These are phyloP conservation scores for Teratosphaeria pseudoeucalypti DNA, from an alignment of 2,329 filamentous ascomycete species.

Conservation along the genomic window DNA sequence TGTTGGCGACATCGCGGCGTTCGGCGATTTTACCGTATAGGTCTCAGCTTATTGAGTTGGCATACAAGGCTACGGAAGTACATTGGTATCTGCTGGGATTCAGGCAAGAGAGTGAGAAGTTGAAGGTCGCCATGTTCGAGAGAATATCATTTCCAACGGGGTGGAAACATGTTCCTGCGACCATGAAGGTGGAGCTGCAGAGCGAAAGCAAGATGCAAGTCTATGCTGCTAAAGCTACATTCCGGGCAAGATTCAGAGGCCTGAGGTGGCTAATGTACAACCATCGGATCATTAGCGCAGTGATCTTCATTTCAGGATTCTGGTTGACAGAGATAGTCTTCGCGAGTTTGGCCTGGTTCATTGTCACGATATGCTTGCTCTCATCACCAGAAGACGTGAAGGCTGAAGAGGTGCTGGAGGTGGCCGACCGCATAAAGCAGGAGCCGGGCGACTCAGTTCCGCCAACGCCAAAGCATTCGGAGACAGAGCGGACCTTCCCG, in stretches of 20 bases:
- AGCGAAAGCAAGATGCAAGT: slow-evolving; percentile 61
- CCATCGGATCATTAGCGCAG: slow-evolving; percentile 59
- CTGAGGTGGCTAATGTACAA: slow-evolving; percentile 80
- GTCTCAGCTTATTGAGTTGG: slow-evolving; percentile 56
- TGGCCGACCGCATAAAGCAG: slow-evolving; percentile 13
- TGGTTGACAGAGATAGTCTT: slow-evolving; percentile 66
- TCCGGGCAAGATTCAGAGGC: slow-evolving; percentile 67
- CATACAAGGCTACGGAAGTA: slow-evolving; percentile 52
- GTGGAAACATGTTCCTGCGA: slow-evolving; percentile 42
- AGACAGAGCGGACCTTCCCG: slow-evolving; percentile 40
- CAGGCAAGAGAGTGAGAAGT: slow-evolving; percentile 50
- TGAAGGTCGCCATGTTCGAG: slow-evolving; percentile 66
- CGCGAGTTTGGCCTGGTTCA: slow-evolving; percentile 54
- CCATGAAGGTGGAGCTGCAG: slow-evolving; percentile 56
- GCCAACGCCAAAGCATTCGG: slow-evolving; percentile 26
- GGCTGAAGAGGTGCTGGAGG: slow-evolving; percentile 8
- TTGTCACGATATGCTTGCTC: slow-evolving; percentile 33
- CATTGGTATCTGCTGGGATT: slow-evolving; percentile 61
- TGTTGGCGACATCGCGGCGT: slow-evolving; percentile 48
- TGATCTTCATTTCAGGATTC: slow-evolving; percentile 59
- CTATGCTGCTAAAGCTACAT: slow-evolving; percentile 57
- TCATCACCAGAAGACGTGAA: slow-evolving; percentile 5
- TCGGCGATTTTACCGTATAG: slow-evolving; percentile 72
- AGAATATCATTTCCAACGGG: slow-evolving; percentile 53
- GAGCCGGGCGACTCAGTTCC: slow-evolving; percentile 16